phyloP scores from a whole-genome alignment of 2,329 filamentous ascomycete species.

The Claviceps purpurea region DNA sequence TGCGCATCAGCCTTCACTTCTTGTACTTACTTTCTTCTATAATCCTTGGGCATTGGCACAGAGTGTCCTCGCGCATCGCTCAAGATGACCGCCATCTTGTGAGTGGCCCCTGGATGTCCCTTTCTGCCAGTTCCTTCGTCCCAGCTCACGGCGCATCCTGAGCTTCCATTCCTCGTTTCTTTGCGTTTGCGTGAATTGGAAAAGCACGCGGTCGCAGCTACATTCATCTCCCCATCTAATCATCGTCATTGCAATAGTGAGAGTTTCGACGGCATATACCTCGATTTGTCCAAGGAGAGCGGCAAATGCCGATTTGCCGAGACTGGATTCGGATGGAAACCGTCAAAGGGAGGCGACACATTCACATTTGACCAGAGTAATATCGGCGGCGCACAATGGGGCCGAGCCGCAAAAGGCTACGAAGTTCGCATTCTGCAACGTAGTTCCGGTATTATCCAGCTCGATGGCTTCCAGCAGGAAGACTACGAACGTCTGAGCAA shows the following conservation, averaged over 20 bases:
- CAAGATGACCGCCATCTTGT: slow-evolving; percentile 25
- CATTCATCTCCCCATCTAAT: background rate
- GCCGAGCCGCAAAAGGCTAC: slow-evolving; percentile 78
- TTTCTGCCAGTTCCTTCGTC: background rate
- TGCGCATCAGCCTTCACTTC: background rate
- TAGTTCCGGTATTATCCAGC: slow-evolving; percentile 73
- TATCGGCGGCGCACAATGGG: slow-evolving; percentile 85
- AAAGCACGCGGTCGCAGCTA: background rate
- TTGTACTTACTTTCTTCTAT: background rate
- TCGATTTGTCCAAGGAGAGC: slow-evolving; percentile 84
- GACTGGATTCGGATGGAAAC: slow-evolving; percentile 91
- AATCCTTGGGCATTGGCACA: background rate
- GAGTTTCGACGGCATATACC: slow-evolving; percentile 93
- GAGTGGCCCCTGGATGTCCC: slow-evolving; percentile 9
- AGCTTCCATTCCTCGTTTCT: background rate
- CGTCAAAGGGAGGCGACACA: slow-evolving; percentile 71
- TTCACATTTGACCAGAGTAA: slow-evolving; percentile 85
- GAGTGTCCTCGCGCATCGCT: background rate
- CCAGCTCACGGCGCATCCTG: background rate
- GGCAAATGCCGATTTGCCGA: slow-evolving; percentile 94
- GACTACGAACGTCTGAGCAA: slow-evolving; percentile 85
- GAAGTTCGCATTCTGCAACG: slow-evolving; percentile 86
- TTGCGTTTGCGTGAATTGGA: background rate
- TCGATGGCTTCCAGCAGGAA: slow-evolving; percentile 91
- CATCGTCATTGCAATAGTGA: slow-evolving; percentile 37